Percentiles rank a stretch among this genome's conserved stretches.
phyloP scores from a whole-genome alignment of 495 filamentous ascomycete genomes.

The Talaromyces wortmannii region DNA sequence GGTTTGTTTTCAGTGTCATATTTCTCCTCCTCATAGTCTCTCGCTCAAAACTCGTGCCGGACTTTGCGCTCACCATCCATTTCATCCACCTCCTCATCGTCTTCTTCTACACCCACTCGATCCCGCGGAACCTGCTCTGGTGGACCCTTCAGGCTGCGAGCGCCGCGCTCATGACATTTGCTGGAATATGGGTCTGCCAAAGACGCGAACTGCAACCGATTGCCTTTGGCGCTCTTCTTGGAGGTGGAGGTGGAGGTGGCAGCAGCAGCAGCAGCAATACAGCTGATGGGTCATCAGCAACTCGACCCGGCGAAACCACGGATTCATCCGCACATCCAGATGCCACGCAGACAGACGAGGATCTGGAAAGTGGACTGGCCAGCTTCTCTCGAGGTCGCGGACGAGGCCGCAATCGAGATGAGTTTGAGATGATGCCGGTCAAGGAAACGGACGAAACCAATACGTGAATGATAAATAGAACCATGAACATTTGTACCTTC shows the following conservation, averaged over 20 bases:
- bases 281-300: conserved; percentile 2
- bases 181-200: conserved; percentile 86
- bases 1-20: conserved; percentile 39
- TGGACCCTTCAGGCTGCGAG: conserved; percentile 74
- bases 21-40: conserved; percentile 74
- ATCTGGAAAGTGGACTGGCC: conserved; percentile 6
- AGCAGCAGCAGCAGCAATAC: background rate
- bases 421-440: conserved; percentile 79
- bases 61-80: conserved; percentile 89
- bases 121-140: conserved; percentile 78
- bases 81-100: conserved; percentile 77
- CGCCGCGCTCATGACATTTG: conserved; percentile 57
- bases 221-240: conserved; percentile 56
- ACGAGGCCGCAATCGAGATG: conserved; percentile 36
- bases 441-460: conserved; percentile 30
- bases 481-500: background rate
- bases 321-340: conserved; percentile 17
- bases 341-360: conserved; percentile 6
- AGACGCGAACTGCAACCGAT: conserved; percentile 87
- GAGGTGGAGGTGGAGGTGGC: conserved; percentile 25
- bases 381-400: conserved; percentile 27
- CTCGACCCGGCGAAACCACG: conserved; percentile 13
- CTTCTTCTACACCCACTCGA: conserved; percentile 61
- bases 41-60: conserved; percentile 83
- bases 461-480: conserved; percentile 3